Evolutionary conservation across 108 stramenopile species (phyloP).

Genomic region (Hondaea fermentalgiana): DNA sequence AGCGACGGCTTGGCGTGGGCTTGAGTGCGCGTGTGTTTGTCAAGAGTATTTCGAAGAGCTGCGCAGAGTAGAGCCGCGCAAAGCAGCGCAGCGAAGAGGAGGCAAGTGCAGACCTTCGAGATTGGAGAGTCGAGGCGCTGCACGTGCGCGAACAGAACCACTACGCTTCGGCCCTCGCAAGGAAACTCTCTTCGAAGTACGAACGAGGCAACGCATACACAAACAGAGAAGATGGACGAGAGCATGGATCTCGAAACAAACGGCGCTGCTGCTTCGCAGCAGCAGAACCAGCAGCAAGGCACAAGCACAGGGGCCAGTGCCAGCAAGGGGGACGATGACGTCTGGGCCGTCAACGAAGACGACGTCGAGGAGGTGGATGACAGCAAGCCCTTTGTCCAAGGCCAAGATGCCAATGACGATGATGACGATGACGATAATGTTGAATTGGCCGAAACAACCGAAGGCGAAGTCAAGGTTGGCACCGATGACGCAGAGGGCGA

Average conservation of each 20-base stretch:
- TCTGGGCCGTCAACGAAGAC: slow-evolving; percentile 45
- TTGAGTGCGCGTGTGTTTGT: too few relatives aligned
- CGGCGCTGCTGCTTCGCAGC: too few relatives aligned
- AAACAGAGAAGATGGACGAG: background rate
- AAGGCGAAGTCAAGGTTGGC: background rate
- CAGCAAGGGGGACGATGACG: slow-evolving; percentile 9
- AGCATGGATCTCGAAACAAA: background rate
- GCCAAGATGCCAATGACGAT: slow-evolving; percentile 38
- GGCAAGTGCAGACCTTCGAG: too few relatives aligned
- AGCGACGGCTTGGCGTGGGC: too few relatives aligned
- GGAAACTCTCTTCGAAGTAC: background rate
- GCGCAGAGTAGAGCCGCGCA: too few relatives aligned
- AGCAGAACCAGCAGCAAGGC: too few relatives aligned
- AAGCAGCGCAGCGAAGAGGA: too few relatives aligned
- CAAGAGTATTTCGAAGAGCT: too few relatives aligned
- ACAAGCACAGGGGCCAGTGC: background rate
- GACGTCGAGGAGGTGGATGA: slow-evolving; percentile 68
- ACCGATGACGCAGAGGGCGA: background rate
- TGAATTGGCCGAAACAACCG: slow-evolving; percentile 8
- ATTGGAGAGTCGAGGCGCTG: too few relatives aligned
- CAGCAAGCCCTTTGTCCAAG: slow-evolving; percentile 33
- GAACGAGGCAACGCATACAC: background rate
- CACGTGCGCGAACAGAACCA: too few relatives aligned
- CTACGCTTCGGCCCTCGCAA: too few relatives aligned
- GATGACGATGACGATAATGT: slow-evolving; percentile 41